phyloP scores from a whole-genome alignment of 371 early-diverging fungal genomes.

The Mortierella sp. region DNA sequence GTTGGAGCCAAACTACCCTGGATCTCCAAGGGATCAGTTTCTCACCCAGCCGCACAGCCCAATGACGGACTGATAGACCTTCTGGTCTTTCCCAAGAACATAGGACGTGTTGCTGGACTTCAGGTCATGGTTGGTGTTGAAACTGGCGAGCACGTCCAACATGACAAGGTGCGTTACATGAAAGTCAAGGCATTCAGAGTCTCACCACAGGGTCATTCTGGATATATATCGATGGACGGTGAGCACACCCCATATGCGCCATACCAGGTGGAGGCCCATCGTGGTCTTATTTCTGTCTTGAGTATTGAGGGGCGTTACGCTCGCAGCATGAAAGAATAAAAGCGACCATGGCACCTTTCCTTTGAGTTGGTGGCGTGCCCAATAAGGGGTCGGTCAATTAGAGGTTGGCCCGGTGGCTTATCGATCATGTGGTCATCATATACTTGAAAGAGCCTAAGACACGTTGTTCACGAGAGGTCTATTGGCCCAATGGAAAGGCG shows the following conservation, averaged over 20 bases:
- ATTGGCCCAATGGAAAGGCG: background rate
- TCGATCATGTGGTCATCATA: too few relatives aligned
- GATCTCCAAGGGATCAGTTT: slow-evolving; percentile 61
- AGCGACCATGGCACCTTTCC: too few relatives aligned
- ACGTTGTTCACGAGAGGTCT: too few relatives aligned
- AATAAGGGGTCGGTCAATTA: too few relatives aligned
- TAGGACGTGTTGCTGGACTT: slow-evolving; percentile 38
- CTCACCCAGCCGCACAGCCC: slow-evolving; percentile 67
- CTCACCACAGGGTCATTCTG: slow-evolving; percentile 56
- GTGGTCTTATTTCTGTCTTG: slow-evolving; percentile 60
- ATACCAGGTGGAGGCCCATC: slow-evolving; percentile 72
- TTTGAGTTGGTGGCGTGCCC: background rate
- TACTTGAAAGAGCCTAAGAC: too few relatives aligned
- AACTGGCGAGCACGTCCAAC: slow-evolving; percentile 62
- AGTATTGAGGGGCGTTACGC: slow-evolving; percentile 57
- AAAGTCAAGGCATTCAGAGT: slow-evolving; percentile 70
- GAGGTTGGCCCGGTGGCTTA: too few relatives aligned
- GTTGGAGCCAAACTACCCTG: slow-evolving; percentile 67
- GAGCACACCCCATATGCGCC: slow-evolving; percentile 68
- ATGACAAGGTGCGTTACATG: slow-evolving; percentile 68
- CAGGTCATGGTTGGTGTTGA: slow-evolving; percentile 59
- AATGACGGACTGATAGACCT: slow-evolving; percentile 70
- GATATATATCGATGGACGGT: slow-evolving; percentile 71
- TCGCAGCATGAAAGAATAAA: slow-evolving; percentile 28
- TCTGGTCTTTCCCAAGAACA: slow-evolving; percentile 58